Evolutionary conservation across 768 basidiomycete genomes (phyloP), one percentile per base, ranked within the genome.

Genomic region (Russula virescens): DNA sequence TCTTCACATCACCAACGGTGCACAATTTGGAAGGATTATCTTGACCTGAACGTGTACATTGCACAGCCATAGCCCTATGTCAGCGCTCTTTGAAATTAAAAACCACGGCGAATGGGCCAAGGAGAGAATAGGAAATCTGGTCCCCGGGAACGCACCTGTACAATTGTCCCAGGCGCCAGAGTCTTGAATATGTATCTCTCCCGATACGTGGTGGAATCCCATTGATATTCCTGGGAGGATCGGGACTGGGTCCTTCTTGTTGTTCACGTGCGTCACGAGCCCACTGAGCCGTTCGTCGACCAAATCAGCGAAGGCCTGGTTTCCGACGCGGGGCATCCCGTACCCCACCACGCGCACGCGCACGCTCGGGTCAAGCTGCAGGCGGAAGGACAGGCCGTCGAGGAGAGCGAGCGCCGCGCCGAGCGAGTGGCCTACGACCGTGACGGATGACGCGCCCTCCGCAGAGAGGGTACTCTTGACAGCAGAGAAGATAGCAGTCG

Each of bases 1-100:
- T 78, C 0, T 76, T 68, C 5, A 85, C 84, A 56, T 80, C 80
- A 1, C 84, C 85, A n/a, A 77, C 77, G 9, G 69, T 76, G 71
- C 86, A 88, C 60, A 77, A 69, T 3, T 50, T 64, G 63, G 77
- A 81, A 6, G 77, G 67, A 68, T 88, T 88, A 63, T 89, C 87
- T 61, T 86, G 80, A 5, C 86, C 83, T 83, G 56, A 38, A 26
- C 38, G 38, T 38, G 38, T 11, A n/a, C n/a, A n/a, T 5, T 38
- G 38, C 38, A 38, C 38, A 38, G 6, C 5, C 31, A 38, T 38
- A 18, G 5, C 31, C 11, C 7, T 23, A 42, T 6, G 21, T 55
- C 31, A 61, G 40, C 51, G 14, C 34, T 8, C 6, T 43, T 43
- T 26, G n/a, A n/a, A n/a, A n/a, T 26, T n/a, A 16, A 40, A 10